Evolutionary conservation across 768 basidiomycete genomes (phyloP).

Genomic region (Strobilomyces echinocephalus): DNA sequence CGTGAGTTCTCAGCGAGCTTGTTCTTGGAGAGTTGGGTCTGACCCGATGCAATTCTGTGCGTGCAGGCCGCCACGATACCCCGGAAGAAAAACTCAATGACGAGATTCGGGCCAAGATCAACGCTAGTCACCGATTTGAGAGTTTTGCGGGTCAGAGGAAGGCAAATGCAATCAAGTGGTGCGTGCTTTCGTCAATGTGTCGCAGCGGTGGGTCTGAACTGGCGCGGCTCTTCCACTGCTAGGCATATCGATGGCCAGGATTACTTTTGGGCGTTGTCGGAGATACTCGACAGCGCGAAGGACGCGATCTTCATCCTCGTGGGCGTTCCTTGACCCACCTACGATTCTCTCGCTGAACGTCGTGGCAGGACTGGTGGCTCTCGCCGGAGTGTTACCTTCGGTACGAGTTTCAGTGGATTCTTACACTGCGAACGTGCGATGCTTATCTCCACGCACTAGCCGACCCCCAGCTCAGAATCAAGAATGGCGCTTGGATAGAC

Average conservation of each 20-base stretch:
- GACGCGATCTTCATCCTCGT: constrained; percentile 88
- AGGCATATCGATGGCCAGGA: constrained; percentile 95
- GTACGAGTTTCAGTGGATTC: background rate
- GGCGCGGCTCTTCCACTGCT: background rate
- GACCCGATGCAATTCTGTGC: background rate
- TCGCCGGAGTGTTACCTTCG: constrained; percentile 93
- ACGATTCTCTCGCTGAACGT: constrained; percentile 1
- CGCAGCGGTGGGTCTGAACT: background rate
- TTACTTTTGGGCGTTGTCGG: constrained; percentile 93
- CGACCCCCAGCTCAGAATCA: constrained; percentile 83
- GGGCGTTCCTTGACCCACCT: constrained; percentile 7
- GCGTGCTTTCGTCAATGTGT: constrained; percentile 10
- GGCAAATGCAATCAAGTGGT: constrained; percentile 82
- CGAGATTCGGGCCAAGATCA: constrained; percentile 68
- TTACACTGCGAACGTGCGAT: background rate
- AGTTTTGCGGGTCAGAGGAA: constrained; percentile 75
- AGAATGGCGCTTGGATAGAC: constrained; percentile 83
- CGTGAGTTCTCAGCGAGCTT: constrained; percentile 21
- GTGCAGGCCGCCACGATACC: constrained; percentile 63
- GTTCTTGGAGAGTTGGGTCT: background rate
- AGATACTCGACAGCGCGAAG: constrained; percentile 76
- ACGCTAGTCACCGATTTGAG: constrained; percentile 72
- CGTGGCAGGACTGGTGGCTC: constrained; percentile 80
- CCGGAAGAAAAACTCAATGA: constrained; percentile 70
- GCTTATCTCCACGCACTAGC: constrained; percentile 15